Evolutionary conservation across 306 rosid genomes (phyloP).

Genomic region (Malus orientalis): DNA sequence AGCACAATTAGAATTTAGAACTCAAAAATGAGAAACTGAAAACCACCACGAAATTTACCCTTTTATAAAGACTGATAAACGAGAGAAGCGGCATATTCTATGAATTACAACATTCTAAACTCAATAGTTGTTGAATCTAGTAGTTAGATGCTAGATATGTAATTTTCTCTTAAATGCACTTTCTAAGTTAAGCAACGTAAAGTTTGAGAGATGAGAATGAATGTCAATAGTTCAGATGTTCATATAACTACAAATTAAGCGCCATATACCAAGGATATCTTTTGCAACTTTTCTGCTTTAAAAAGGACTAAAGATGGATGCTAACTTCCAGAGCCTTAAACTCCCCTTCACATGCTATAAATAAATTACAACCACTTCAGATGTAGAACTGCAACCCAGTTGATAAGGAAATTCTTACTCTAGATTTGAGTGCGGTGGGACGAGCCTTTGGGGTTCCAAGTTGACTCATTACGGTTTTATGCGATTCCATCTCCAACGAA

Average conservation of each 20-base stretch:
- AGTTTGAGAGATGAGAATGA: not conserved
- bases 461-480: constrained; percentile 68
- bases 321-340: not conserved
- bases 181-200: not conserved
- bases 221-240: not conserved
- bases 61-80: not conserved
- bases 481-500: constrained; percentile 84
- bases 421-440: constrained; percentile 64
- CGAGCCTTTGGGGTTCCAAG: constrained; percentile 68
- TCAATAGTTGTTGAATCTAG: not conserved
- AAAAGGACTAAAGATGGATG: not conserved
- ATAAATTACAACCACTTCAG: not conserved
- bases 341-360: not conserved
- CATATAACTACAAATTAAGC: not conserved
- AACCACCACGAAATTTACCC: not conserved
- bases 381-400: not conserved
- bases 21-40: not conserved
- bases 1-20: constrained; percentile 10
- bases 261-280: not conserved
- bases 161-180: not conserved
- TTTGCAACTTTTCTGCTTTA: constrained; percentile 2
- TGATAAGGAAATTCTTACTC: constrained; percentile 48
- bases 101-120: not conserved
- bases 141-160: not conserved
- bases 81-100: not conserved